These are phyloP conservation scores for Nakazawaea peltata DNA, from an alignment of 805 yeast species.

Conservation along the genomic window DNA sequence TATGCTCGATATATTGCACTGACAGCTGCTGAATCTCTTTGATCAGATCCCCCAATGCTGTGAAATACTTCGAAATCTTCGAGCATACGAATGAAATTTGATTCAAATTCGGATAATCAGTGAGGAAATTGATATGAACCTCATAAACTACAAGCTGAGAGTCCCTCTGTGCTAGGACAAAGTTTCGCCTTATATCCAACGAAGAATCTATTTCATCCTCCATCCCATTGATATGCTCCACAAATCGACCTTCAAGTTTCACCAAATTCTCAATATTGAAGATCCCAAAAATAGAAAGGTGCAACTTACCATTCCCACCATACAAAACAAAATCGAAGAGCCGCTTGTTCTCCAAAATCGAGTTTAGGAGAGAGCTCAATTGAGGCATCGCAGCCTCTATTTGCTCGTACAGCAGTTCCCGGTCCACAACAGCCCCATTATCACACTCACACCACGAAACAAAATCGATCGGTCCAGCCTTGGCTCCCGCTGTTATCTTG, in stretches of 20 bases:
- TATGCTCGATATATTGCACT: slow-evolving; percentile 29
- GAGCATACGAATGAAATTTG: slow-evolving; percentile 25
- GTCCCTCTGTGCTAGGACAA: slow-evolving; percentile 15
- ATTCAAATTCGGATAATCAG: slow-evolving; percentile 16
- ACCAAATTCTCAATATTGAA: slow-evolving; percentile 21
- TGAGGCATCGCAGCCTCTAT: slow-evolving; percentile 17
- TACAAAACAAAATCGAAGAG: slow-evolving; percentile 22
- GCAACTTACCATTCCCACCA: slow-evolving; percentile 15
- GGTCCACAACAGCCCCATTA: slow-evolving; percentile 11
- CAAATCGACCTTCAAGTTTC: slow-evolving; percentile 10
- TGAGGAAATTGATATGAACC: slow-evolving; percentile 20
- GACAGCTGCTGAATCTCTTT: slow-evolving; percentile 21
- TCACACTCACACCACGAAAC: slow-evolving; percentile 15
- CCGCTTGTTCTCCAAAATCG: slow-evolving; percentile 16
- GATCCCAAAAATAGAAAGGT: slow-evolving; percentile 24
- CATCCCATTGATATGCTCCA: slow-evolving; percentile 13
- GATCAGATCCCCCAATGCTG: slow-evolving; percentile 25
- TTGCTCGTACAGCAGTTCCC: slow-evolving; percentile 16
- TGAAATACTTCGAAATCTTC: slow-evolving; percentile 24
- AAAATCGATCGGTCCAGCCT: slow-evolving; percentile 5
- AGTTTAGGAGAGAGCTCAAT: slow-evolving; percentile 13
- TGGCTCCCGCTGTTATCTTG: slow-evolving; percentile 13
- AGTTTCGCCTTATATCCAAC: slow-evolving; percentile 12
- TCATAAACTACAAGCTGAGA: slow-evolving; percentile 15
- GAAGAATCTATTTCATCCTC: slow-evolving; percentile 12